phyloP scores from a whole-genome alignment of 164 flowering plant genomes.

The Warburgia ugandensis region DNA sequence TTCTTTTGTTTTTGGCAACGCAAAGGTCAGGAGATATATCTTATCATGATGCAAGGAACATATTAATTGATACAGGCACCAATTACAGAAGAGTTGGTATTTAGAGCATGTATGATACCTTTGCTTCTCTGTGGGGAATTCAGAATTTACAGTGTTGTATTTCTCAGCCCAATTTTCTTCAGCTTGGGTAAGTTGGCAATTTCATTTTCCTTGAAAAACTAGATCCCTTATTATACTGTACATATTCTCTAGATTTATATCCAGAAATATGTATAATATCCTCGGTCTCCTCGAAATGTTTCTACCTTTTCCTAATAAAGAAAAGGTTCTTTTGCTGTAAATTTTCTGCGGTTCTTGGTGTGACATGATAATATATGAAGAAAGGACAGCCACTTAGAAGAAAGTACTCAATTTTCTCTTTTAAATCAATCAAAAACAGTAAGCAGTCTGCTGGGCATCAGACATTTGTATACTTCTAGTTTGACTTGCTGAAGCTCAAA shows the following conservation, averaged over 20 bases:
- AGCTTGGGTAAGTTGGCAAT: conserved; percentile 61
- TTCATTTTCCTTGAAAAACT: neutral
- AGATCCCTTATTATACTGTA: neutral
- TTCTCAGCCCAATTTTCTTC: conserved; percentile 81
- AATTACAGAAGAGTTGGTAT: conserved; percentile 87
- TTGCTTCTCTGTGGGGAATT: conserved; percentile 92
- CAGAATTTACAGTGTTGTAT: conserved; percentile 35
- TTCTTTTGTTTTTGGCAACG: too few relatives aligned
- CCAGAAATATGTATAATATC: neutral
- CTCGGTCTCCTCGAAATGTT: neutral
- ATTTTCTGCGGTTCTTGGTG: neutral
- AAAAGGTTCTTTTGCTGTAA: neutral
- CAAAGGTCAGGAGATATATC: too few relatives aligned
- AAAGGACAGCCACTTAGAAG: neutral
- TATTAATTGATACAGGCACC: conserved; percentile 60
- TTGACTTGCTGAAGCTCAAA: neutral
- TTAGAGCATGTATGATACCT: conserved; percentile 94
- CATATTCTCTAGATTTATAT: neutral
- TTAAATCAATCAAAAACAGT: neutral
- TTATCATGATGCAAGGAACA: too few relatives aligned
- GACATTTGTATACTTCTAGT: neutral
- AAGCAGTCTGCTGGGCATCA: neutral
- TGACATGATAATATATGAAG: neutral
- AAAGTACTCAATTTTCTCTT: neutral
- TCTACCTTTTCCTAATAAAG: neutral